Conservation (phyloP, 768 basidiomycete genomes). For the Trametes cubensis region DNA sequence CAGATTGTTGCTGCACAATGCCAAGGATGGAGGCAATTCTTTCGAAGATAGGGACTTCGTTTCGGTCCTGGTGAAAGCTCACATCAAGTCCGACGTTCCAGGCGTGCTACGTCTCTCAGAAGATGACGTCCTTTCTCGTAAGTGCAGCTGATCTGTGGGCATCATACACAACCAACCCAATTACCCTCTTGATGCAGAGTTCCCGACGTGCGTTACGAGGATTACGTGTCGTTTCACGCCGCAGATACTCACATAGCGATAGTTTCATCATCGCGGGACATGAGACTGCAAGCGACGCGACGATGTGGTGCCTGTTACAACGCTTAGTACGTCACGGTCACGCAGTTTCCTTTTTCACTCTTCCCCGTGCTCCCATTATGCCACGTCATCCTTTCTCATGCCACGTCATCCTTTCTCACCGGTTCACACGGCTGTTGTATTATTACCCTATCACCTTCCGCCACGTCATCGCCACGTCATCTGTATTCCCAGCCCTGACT, state of each 20-base stretch:
- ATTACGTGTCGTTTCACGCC: neutral
- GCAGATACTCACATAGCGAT: constrained; percentile 39
- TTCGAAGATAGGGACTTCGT: constrained; percentile 13
- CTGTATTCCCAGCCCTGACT: no score
- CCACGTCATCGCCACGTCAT: no score
- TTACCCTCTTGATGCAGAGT: constrained; percentile 16
- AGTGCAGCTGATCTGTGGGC: constrained; percentile 22
- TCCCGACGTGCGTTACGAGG: constrained; percentile 22
- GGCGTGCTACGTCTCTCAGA: constrained; percentile 59
- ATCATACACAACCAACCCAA: no score
- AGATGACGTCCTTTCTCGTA: constrained; percentile 60
- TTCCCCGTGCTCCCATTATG: no score
- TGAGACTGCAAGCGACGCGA: constrained; percentile 45
- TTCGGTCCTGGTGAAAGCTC: constrained; percentile 56
- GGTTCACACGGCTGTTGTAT: no score
- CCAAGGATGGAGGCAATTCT: constrained; percentile 33
- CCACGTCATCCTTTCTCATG: no score
- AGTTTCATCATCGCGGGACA: constrained; percentile 41
- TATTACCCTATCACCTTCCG: no score
- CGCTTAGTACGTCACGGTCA: no score
- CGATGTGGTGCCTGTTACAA: constrained; percentile 43
- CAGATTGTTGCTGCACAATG: constrained; percentile 38
- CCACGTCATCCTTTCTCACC: no score
- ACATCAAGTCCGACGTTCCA: constrained; percentile 61
- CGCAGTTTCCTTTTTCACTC: no score